A percentile compares a stretch with the other conserved stretches of the same genome.
phyloP scores from a whole-genome alignment of 768 basidiomycete genomes.

The Suillus subaureus region DNA sequence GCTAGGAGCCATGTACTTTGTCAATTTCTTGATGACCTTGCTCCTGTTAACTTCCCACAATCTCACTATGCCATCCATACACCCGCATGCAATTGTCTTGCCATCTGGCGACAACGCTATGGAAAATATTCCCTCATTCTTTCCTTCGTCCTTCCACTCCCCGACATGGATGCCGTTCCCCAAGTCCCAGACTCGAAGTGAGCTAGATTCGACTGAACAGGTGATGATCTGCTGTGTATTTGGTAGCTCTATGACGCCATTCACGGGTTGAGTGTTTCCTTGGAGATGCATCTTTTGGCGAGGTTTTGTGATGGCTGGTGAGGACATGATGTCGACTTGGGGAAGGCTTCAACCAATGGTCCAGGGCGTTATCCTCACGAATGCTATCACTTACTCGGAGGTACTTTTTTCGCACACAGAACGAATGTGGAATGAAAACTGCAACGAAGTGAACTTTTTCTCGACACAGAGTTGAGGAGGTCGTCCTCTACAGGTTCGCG shows the following conservation, averaged over 20 bases:
- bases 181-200: not conserved
- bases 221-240: not conserved
- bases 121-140: not conserved
- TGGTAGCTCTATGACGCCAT: not conserved
- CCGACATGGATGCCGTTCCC: not conserved
- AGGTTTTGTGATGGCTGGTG: not conserved
- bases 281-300: not conserved
- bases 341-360: not conserved
- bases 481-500: not conserved
- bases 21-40: not conserved
- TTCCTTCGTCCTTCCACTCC: not conserved
- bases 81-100: slow-evolving; percentile 6
- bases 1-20: not conserved
- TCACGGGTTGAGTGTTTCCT: not conserved
- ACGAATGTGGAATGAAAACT: not conserved
- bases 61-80: slow-evolving; percentile 8
- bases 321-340: not conserved
- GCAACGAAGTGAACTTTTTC: not conserved
- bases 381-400: not conserved
- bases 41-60: not conserved
- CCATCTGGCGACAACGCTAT: slow-evolving; percentile 1
- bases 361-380: not conserved
- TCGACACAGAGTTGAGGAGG: not conserved
- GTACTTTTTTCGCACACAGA: not conserved
- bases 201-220: not conserved